Base-by-base conservation (phyloP, 2,329 filamentous ascomycete species). In the Pseudocercospora musae region DNA sequence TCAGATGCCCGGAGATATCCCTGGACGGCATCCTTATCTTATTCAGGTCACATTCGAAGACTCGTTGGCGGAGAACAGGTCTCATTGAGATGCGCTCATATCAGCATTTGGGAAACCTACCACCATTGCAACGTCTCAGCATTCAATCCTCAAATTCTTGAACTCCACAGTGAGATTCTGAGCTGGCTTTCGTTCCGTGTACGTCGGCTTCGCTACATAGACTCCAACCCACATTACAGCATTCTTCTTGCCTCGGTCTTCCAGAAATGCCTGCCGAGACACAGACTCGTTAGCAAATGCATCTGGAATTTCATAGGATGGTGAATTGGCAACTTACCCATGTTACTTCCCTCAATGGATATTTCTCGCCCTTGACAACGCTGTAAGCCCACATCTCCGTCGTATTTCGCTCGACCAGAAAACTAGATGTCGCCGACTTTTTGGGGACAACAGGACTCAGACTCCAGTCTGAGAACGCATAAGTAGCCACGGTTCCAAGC, bases 381-480 rank as follows among this genome's bases (percentile, higher is more conserved):
- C 76, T 71, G 75, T 91, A 91, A 25, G 92, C 81, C 90, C 90
- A 93, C 66, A 91, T 69, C 62, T 82, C 82, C 70, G 80, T 80
- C 2, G 85, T 85, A 83, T 69, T 62, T 52, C 62, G 62, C 55
- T 67, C 68, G 18, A 65, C 63, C 48, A 63, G 9, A 29, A 70
- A 67, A 15, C 58, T 62, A 15, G 50, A 42, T n/a, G 53, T 60
- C 20, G 58, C 62, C 23, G 31, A 54, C 20, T 61, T 58, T 10
- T 59, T 58, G 23, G 64, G 62, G n/a, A 60, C 57, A 13, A 67
- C 52, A 20, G 64, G 64, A 60, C 58, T 58, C 50, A 66, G 29
- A 48, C 57, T 65, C 62, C 62, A 65, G 33, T 67, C 65, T 10
- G 60, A 61, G 23, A 65, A 63, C 1, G 55, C 60, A 50, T 67